Evolutionary conservation across 73 alveolate genomes (phyloP).

Genomic region (Paramecium sexaurelia): DNA sequence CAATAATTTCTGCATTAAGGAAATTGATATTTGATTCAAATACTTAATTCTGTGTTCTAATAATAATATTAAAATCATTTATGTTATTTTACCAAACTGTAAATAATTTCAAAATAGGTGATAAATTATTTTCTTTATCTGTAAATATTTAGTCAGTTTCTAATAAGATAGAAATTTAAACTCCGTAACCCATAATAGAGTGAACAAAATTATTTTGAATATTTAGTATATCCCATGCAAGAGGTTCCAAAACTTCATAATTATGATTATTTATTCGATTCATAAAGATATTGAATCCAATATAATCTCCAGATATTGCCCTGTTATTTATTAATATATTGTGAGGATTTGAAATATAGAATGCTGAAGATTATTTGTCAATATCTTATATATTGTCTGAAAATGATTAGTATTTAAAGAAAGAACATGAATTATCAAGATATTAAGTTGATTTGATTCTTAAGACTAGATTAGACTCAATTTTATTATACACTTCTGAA

Average conservation of each 20-base stretch:
- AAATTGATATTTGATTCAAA: constrained; percentile 52
- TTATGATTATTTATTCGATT: constrained; percentile 72
- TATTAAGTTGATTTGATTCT: constrained; percentile 64
- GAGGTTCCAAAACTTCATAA: constrained; percentile 75
- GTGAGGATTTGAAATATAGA: constrained; percentile 87
- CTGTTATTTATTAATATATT: constrained; percentile 76
- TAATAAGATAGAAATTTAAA: constrained; percentile 70
- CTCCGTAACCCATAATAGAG: constrained; percentile 84
- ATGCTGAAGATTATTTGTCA: constrained; percentile 85
- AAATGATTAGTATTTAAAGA: background rate
- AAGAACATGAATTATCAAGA: background rate
- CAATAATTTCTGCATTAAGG: constrained; percentile 47
- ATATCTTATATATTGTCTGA: constrained; percentile 67
- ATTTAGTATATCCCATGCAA: constrained; percentile 57
- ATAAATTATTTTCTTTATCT: background rate
- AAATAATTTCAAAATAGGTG: background rate
- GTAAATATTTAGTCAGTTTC: background rate
- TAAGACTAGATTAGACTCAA: constrained; percentile 76
- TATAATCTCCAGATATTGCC: constrained; percentile 85
- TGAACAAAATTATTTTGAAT: constrained; percentile 83
- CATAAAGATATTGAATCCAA: constrained; percentile 86
- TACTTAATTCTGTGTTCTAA: background rate
- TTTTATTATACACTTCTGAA: constrained; percentile 76
- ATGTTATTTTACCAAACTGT: background rate
- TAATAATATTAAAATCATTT: background rate